Evolutionary conservation across 768 basidiomycete genomes (phyloP).

Genomic region (Sistotremastrum niveocremeum): DNA sequence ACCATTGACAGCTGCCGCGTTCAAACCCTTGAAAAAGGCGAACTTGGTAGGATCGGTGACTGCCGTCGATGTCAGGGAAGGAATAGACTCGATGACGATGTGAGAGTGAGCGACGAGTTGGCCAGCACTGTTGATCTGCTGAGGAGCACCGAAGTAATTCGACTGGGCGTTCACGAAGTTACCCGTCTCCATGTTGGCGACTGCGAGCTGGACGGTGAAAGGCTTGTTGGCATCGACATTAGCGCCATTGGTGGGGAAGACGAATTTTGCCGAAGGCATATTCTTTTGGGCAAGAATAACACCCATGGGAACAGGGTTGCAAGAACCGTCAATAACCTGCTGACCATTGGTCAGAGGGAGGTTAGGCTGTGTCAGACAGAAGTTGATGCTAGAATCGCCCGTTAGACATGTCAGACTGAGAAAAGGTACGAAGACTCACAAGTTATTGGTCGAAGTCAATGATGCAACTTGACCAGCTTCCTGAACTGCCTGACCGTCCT

Average conservation of each 20-base stretch:
- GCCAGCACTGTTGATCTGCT: slow-evolving; percentile 36
- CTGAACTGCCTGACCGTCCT: slow-evolving; percentile 33
- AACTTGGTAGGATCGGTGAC: slow-evolving; percentile 38
- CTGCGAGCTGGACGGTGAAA: slow-evolving; percentile 39
- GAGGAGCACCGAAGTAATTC: slow-evolving; percentile 45
- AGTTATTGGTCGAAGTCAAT: slow-evolving; percentile 45
- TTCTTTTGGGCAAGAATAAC: slow-evolving; percentile 32
- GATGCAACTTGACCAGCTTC: slow-evolving; percentile 37
- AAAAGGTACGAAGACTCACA: slow-evolving; percentile 7
- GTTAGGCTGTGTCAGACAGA: slow-evolving; percentile 30
- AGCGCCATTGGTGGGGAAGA: slow-evolving; percentile 31
- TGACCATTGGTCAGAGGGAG: slow-evolving; percentile 42
- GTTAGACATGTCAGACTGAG: background rate
- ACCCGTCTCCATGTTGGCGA: slow-evolving; percentile 34
- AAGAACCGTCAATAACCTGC: slow-evolving; percentile 38
- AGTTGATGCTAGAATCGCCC: slow-evolving; percentile 25
- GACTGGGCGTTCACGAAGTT: slow-evolving; percentile 42
- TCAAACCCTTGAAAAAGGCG: slow-evolving; percentile 43
- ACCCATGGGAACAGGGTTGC: slow-evolving; percentile 48
- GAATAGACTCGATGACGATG: slow-evolving; percentile 38
- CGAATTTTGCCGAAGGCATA: slow-evolving; percentile 38
- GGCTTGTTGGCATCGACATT: slow-evolving; percentile 28
- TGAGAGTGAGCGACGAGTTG: slow-evolving; percentile 46
- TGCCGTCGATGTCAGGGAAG: slow-evolving; percentile 27
- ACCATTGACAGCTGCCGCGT: slow-evolving; percentile 25